Conservation (phyloP, 495 filamentous ascomycete genomes). For the Penicillium samsonianum region DNA sequence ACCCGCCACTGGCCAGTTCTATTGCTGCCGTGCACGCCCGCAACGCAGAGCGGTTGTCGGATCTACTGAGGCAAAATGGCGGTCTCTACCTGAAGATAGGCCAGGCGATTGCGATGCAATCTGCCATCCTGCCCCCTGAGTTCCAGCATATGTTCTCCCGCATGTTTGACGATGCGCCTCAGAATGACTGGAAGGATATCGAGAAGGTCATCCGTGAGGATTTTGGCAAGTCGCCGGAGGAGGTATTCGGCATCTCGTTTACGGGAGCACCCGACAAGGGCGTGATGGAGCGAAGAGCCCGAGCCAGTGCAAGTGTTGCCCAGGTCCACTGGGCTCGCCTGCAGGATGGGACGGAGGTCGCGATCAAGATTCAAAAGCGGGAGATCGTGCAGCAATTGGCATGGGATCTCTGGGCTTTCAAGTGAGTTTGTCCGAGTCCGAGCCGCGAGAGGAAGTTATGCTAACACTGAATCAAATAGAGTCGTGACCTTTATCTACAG, state of each 20-base stretch:
- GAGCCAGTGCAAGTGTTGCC: constrained; percentile 88
- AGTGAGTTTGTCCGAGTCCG: constrained; percentile 52
- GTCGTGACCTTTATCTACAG: constrained; percentile 77
- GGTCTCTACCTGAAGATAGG: constrained; percentile 97
- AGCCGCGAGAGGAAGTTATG: not conserved
- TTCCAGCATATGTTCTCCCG: constrained; percentile 92
- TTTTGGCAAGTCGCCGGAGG: constrained; percentile 78
- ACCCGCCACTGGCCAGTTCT: constrained; percentile 66
- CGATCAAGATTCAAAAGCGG: constrained; percentile 94
- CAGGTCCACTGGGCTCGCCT: constrained; percentile 95
- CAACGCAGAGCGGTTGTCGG: constrained; percentile 77
- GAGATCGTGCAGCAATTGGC: constrained; percentile 87
- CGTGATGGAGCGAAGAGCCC: constrained; percentile 82
- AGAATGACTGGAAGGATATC: constrained; percentile 88
- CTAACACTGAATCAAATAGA: constrained; percentile 38
- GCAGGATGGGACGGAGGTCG: constrained; percentile 82
- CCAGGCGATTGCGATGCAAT: constrained; percentile 98
- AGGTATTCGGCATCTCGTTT: constrained; percentile 87
- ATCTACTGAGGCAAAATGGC: constrained; percentile 80
- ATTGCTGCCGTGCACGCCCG: constrained; percentile 75
- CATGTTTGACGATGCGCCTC: constrained; percentile 98
- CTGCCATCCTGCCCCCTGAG: constrained; percentile 85
- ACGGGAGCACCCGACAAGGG: constrained; percentile 64
- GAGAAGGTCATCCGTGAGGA: constrained; percentile 86
- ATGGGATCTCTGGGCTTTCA: constrained; percentile 96